Conservation (phyloP, 257 asterid species). For the Perilla frutescens region DNA sequence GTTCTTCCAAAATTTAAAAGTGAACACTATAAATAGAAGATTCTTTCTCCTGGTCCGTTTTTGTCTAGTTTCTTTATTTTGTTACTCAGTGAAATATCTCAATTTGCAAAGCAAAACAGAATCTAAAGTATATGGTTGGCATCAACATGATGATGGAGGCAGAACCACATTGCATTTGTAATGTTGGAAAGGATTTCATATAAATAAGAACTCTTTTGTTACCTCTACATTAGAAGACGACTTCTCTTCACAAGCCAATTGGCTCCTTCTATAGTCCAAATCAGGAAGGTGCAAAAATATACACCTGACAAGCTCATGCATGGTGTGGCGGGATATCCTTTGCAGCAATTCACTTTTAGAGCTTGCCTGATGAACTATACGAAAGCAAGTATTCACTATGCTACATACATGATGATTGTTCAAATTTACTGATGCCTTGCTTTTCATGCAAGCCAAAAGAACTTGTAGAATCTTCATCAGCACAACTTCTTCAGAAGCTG, state of each 20-base stretch:
- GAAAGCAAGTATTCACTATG: conserved; percentile 87
- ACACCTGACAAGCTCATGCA: conserved; percentile 92
- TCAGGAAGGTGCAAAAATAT: conserved; percentile 78
- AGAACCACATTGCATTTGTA: conserved; percentile 19
- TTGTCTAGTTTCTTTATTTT: conserved; percentile 6
- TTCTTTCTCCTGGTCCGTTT: conserved; percentile 7
- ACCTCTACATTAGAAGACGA: conserved; percentile 56
- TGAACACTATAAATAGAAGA: conserved; percentile 7
- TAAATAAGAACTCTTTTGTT: conserved; percentile 28
- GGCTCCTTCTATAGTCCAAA: conserved; percentile 41
- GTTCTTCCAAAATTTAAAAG: conserved; percentile 6
- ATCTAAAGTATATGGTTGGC: conserved; percentile 14
- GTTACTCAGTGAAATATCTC: neutral
- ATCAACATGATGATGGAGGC: conserved; percentile 24
- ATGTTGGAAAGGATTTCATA: conserved; percentile 8
- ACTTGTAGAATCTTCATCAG: conserved; percentile 96
- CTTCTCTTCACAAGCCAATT: conserved; percentile 43
- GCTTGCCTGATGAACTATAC: conserved; percentile 94
- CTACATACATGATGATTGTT: conserved; percentile 91
- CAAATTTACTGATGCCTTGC: conserved; percentile 71
- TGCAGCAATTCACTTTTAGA: conserved; percentile 87
- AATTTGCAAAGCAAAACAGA: conserved; percentile 19
- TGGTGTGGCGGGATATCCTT: conserved; percentile 89
- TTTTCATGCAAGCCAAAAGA: conserved; percentile 97
- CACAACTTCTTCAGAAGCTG: conserved; percentile 97